Conservation (phyloP, 108 stramenopile species). For the Nannochloropsis salina region DNA sequence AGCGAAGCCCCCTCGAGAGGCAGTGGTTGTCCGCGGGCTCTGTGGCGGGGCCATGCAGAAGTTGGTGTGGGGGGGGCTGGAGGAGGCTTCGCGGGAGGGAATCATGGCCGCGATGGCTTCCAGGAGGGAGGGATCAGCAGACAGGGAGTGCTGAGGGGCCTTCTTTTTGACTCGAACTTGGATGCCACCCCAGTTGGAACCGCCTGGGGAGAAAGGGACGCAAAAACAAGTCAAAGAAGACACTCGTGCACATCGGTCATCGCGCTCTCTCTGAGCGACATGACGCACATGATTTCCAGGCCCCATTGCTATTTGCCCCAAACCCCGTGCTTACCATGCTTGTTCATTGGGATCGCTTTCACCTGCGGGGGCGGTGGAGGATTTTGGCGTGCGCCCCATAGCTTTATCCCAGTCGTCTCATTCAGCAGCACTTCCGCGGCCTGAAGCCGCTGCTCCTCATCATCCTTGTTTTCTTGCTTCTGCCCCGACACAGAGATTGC, state of each 20-base stretch:
- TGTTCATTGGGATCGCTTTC: neutral
- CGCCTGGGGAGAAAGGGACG: neutral
- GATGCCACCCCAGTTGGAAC: constrained; percentile 2
- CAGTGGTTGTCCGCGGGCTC: neutral
- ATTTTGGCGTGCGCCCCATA: no score
- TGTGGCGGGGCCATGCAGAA: neutral
- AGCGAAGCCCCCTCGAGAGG: neutral
- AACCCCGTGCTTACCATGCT: neutral
- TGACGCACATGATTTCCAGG: no score
- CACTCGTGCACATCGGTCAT: no score
- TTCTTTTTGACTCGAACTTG: constrained; percentile 9
- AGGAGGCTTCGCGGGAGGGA: neutral
- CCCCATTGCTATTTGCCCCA: neutral
- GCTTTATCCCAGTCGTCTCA: neutral
- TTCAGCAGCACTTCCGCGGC: neutral
- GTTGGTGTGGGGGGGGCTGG: neutral
- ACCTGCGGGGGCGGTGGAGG: neutral
- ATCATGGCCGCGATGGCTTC: neutral
- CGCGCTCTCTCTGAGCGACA: no score
- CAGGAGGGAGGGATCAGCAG: neutral
- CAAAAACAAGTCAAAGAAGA: no score
- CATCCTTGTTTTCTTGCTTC: neutral
- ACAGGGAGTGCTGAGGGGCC: neutral
- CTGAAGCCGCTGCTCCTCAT: neutral
- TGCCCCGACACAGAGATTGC: neutral